Evolutionary conservation across 177 flowering plant genomes (phyloP).

Genomic region (Vitis hybrid): DNA sequence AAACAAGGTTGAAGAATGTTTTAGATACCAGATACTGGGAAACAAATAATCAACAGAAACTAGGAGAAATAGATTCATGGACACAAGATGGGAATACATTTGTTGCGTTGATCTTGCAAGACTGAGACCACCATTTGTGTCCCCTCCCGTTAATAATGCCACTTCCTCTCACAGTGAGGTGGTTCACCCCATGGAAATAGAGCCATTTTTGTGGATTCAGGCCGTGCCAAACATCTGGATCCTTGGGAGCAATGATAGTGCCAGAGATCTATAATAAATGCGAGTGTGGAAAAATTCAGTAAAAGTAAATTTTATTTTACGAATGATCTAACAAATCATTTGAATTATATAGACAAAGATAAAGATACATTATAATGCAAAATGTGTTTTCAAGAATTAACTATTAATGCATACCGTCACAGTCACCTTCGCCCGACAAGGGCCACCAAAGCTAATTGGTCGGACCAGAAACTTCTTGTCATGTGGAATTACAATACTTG

Average conservation of each 20-base stretch:
- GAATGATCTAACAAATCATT: neutral
- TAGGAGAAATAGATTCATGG: neutral
- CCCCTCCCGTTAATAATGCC: slow-evolving; percentile 89
- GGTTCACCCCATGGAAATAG: slow-evolving; percentile 66
- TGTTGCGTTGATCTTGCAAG: slow-evolving; percentile 72
- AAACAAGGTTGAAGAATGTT: neutral
- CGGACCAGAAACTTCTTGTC: slow-evolving; percentile 49
- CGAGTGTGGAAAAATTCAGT: slow-evolving; percentile 2
- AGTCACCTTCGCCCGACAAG: slow-evolving; percentile 65
- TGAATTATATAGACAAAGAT: neutral
- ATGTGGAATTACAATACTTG: slow-evolving; percentile 48
- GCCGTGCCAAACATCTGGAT: slow-evolving; percentile 73
- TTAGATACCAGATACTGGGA: slow-evolving; percentile 5
- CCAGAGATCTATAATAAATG: slow-evolving; percentile 61
- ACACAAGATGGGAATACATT: slow-evolving; percentile 42
- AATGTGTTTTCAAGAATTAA: neutral
- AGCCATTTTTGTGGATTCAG: slow-evolving; percentile 74
- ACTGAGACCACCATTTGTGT: slow-evolving; percentile 81
- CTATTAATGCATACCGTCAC: slow-evolving; percentile 44
- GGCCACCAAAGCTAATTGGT: slow-evolving; percentile 70
- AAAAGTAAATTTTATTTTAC: neutral
- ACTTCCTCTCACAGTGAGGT: slow-evolving; percentile 69
- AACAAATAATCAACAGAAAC: neutral
- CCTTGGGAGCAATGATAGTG: slow-evolving; percentile 64
- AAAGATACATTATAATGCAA: neutral